A percentile compares a stretch with the other conserved stretches of the same genome.
Evolutionary conservation across 768 basidiomycete genomes (phyloP).

Genomic region (Suillus subaureus): DNA sequence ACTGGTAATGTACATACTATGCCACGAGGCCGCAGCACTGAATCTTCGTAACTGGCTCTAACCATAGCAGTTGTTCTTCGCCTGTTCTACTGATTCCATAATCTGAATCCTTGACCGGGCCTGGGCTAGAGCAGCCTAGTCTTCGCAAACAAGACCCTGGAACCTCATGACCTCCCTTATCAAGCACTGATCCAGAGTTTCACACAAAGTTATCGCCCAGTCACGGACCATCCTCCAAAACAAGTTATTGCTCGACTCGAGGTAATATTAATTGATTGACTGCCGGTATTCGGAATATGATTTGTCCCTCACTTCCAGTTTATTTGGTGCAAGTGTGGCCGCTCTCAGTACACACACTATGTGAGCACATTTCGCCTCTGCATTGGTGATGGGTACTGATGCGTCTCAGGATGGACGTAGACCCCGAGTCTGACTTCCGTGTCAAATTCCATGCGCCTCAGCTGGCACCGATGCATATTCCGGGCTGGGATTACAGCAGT

Average conservation of each 20-base stretch:
- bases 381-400: background rate
- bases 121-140: conserved; percentile 1
- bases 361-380: conserved; percentile 7
- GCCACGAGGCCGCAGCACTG: background rate
- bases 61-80: conserved; percentile 6
- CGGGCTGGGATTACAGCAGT: conserved; percentile 30
- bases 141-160: conserved; percentile 1
- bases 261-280: conserved; percentile 9
- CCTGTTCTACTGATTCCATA: background rate
- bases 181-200: background rate
- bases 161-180: conserved; percentile 7
- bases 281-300: background rate
- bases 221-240: conserved; percentile 8
- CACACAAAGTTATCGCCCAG: conserved; percentile 9
- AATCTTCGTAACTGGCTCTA: background rate
- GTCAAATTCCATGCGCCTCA: conserved; percentile 33
- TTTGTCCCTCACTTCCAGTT: conserved; percentile 1
- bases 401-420: conserved; percentile 20
- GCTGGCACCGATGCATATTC: conserved; percentile 29
- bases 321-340: conserved; percentile 1
- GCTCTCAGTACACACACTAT: conserved; percentile 2
- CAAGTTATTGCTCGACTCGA: background rate
- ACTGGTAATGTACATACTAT: background rate
- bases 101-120: background rate
- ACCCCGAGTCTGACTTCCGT: conserved; percentile 18